phyloP scores from a whole-genome alignment of 2,329 filamentous ascomycete species.

The Tetracladium maxilliforme region DNA sequence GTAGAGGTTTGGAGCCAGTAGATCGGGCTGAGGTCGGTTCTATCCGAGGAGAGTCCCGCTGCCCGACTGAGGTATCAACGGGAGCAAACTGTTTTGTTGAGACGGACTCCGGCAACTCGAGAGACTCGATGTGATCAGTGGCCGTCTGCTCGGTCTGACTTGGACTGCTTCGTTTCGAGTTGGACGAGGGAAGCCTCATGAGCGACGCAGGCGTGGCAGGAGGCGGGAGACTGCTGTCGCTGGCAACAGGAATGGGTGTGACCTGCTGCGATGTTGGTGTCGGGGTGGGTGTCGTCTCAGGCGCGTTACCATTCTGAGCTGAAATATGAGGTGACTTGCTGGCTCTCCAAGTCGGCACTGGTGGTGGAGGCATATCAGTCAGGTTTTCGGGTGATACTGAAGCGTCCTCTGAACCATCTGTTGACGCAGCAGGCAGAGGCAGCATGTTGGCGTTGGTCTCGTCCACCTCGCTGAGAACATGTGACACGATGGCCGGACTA shows the following conservation, averaged over 20 bases:
- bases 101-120: too few species aligned
- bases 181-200: conserved; percentile 63
- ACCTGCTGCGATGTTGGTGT: conserved; percentile 19
- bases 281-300: conserved; percentile 11
- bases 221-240: conserved; percentile 24
- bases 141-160: conserved; percentile 24
- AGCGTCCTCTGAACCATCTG: conserved; percentile 45
- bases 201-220: conserved; percentile 79
- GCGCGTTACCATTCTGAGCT: conserved; percentile 28
- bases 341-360: conserved; percentile 48
- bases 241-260: conserved; percentile 4
- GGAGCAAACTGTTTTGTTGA: too few species aligned
- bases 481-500: too few species aligned
- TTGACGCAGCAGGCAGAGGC: too few species aligned
- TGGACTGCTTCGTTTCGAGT: conserved; percentile 31
- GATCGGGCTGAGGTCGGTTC: conserved; percentile 15
- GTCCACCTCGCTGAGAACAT: conserved; percentile 36
- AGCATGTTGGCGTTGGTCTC: too few species aligned
- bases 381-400: conserved; percentile 50
- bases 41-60: not conserved
- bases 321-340: conserved; percentile 54
- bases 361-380: conserved; percentile 52
- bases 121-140: too few species aligned
- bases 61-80: conserved; percentile 26
- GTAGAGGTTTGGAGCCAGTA: conserved; percentile 19